Evolutionary conservation across 352 stramenopile genomes (phyloP).

Genomic region (Thalassiosira ordinaria): DNA sequence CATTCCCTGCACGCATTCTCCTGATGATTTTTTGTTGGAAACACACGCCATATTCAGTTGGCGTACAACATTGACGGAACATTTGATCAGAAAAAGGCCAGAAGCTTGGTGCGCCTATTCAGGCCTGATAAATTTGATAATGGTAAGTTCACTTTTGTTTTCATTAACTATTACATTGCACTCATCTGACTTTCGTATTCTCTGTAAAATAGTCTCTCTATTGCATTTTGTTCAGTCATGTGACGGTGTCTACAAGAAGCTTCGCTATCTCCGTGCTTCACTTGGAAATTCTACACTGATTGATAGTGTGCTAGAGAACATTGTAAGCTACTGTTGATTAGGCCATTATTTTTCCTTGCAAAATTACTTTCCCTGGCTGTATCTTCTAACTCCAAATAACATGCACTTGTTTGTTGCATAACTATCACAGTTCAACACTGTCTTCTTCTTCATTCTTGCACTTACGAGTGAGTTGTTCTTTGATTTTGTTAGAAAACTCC

Average conservation of each 20-base stretch:
- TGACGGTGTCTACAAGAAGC: conserved; percentile 62
- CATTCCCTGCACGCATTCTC: background rate
- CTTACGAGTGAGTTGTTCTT: conserved; percentile 27
- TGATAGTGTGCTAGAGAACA: conserved; percentile 76
- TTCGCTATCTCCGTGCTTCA: conserved; percentile 56
- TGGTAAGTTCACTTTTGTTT: background rate
- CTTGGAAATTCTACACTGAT: conserved; percentile 66
- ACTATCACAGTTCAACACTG: conserved; percentile 45
- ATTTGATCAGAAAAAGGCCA: conserved; percentile 55
- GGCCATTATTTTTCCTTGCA: background rate
- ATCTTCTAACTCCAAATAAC: too few relatives aligned
- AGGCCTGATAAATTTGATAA: conserved; percentile 57
- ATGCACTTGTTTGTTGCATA: too few relatives aligned
- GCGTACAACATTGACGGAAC: conserved; percentile 58
- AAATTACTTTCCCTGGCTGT: background rate
- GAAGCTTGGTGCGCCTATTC: conserved; percentile 53
- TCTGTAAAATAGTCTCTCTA: conserved; percentile 47
- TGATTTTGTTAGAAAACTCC: background rate
- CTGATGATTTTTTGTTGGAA: background rate
- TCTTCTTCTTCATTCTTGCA: conserved; percentile 68
- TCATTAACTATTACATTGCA: too few relatives aligned
- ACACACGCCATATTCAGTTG: background rate
- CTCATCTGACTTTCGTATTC: too few relatives aligned
- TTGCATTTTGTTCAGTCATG: conserved; percentile 66
- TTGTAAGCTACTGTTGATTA: conserved; percentile 13